Evolutionary conservation across 176 grass and related monocot species (phyloP), one percentile per base, ranked within the genome.

Genomic region (Bothriochloa decipiens): DNA sequence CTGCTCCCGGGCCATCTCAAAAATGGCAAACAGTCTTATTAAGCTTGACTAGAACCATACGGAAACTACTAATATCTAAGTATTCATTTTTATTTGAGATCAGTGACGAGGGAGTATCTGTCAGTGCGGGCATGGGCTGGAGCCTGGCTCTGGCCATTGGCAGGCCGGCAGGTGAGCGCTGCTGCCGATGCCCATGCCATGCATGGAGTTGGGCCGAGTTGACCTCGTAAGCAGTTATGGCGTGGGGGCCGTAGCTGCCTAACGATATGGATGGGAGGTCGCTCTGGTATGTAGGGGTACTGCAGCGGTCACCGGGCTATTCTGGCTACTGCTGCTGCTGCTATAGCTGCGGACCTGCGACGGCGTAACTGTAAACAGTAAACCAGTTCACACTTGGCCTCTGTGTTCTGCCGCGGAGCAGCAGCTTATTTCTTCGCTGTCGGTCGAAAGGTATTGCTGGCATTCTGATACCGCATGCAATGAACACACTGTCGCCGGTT

Each of bases 281-380:
- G 43, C 15, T 50, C 68, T 26, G 76, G 47, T 50, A 17, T 50
- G 40, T 74, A 64, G 50, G 40, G 70, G 41, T 65, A 47, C 82
- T 26, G 45, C 52, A 33, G 69, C 45, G 4, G 5, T 49, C 25
- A 55, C 77, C 15, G 53, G 53, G 28, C 46, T 52, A 53, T 3
- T 25, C 43, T 70, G 65, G 68, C 55, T 26, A 5, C 46, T 70
- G 35, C 55, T 8, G 15, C 37, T 65, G 74, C 74, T 14, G 50
- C 84, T 26, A 32, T 32, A 42, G 27, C 58, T 40, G 73, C 72
- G 55, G 18, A 60, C 72, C 63, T 45, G 75, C 68, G 64, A 75
- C 84, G 77, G 84, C 79, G 78, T 90, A 82, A 82, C 78, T 86
- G 78, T 77, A 89, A 49, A 60, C 60, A 26, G 25, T 13, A 58